phyloP scores from a whole-genome alignment of 2,329 filamentous ascomycete species.

The Colletotrichum camelliae region DNA sequence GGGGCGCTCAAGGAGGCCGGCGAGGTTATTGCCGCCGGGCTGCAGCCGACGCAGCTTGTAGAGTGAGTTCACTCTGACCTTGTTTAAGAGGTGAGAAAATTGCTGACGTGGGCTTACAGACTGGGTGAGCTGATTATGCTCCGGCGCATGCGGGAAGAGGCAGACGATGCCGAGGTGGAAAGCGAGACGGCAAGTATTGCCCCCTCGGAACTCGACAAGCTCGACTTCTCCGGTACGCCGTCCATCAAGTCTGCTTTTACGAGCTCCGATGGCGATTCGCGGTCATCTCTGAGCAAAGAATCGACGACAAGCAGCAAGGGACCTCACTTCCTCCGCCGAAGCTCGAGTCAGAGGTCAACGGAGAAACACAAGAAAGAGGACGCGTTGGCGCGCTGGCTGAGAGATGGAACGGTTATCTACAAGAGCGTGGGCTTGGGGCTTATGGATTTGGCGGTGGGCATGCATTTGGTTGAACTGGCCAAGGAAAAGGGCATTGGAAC shows the following conservation, averaged over 20 bases:
- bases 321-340: neutral
- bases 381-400: slow-evolving; percentile 60
- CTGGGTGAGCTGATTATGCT: slow-evolving; percentile 80
- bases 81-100: neutral
- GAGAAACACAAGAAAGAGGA: slow-evolving; percentile 52
- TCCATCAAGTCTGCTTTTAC: slow-evolving; percentile 17
- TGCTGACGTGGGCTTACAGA: slow-evolving; percentile 35
- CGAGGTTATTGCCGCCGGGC: slow-evolving; percentile 80
- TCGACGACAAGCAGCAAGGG: slow-evolving; percentile 9
- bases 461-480: slow-evolving; percentile 62
- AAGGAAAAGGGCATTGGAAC: slow-evolving; percentile 59
- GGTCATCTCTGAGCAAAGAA: slow-evolving; percentile 24
- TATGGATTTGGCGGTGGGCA: slow-evolving; percentile 70
- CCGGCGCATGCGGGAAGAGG: slow-evolving; percentile 47
- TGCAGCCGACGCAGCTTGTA: slow-evolving; percentile 78
- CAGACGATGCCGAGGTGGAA: slow-evolving; percentile 30
- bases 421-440: slow-evolving; percentile 71
- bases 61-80: slow-evolving; percentile 58
- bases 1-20: slow-evolving; percentile 84
- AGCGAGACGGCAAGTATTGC: slow-evolving; percentile 33
- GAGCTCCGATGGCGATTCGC: slow-evolving; percentile 2
- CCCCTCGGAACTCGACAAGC: slow-evolving; percentile 40
- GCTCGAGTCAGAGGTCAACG: slow-evolving; percentile 20
- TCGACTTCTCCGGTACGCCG: slow-evolving; percentile 28
- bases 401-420: slow-evolving; percentile 69